Conservation (phyloP, 768 basidiomycete species). For the Xanthoconium purpureum region DNA sequence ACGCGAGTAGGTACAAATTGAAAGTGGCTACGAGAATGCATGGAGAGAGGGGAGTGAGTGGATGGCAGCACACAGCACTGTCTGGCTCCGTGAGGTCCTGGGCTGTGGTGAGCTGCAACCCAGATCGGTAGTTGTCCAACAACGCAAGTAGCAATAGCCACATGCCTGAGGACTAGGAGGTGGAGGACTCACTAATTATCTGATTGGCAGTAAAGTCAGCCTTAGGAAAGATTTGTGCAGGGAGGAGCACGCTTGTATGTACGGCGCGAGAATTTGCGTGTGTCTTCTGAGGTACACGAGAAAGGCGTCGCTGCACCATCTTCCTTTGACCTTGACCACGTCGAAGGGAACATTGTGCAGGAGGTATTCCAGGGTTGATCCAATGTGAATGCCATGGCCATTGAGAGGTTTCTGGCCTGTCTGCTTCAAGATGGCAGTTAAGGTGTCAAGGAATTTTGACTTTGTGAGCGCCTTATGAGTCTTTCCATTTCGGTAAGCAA, state of each 20-base stretch:
- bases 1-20: too few relatives aligned
- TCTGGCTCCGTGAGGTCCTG: not conserved
- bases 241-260: slow-evolving; percentile 20
- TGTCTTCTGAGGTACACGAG: slow-evolving; percentile 27
- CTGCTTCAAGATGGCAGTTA: not conserved
- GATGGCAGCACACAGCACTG: too few relatives aligned
- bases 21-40: too few relatives aligned
- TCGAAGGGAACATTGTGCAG: not conserved
- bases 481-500: not conserved
- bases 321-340: not conserved
- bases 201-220: not conserved
- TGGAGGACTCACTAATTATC: not conserved
- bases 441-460: not conserved
- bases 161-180: not conserved
- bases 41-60: too few relatives aligned
- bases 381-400: not conserved
- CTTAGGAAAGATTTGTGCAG: not conserved
- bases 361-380: not conserved
- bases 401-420: not conserved
- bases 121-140: not conserved
- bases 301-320: slow-evolving; percentile 38
- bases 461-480: not conserved
- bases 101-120: not conserved
- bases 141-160: not conserved
- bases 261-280: slow-evolving; percentile 28